phyloP scores from a whole-genome alignment of 1,139 yeast genomes.

The Yamadazyma aaseri region DNA sequence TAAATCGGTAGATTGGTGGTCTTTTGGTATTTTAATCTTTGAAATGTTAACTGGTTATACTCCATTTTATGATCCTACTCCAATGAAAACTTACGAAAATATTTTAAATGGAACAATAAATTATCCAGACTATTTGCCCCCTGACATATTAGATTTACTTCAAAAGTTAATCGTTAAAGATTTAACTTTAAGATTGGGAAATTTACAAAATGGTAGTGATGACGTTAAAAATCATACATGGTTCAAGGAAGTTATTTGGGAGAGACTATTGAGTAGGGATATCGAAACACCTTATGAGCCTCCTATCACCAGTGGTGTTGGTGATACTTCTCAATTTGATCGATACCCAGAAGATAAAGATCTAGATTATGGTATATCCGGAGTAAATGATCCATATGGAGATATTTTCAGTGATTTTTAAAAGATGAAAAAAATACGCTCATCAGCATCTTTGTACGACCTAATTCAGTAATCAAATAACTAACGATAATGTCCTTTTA shows the following conservation, averaged over 20 bases:
- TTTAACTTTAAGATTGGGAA: slow-evolving; percentile 56
- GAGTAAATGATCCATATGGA: slow-evolving; percentile 49
- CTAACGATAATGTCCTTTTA: background rate
- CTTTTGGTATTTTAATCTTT: slow-evolving; percentile 56
- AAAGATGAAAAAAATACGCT: too few species aligned
- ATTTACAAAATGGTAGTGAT: slow-evolving; percentile 55
- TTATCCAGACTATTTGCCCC: slow-evolving; percentile 50
- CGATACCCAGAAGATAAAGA: slow-evolving; percentile 55
- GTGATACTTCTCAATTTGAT: slow-evolving; percentile 62
- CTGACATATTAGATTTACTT: slow-evolving; percentile 52
- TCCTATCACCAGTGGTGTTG: slow-evolving; percentile 60
- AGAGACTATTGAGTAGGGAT: slow-evolving; percentile 52
- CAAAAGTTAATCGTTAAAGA: slow-evolving; percentile 53
- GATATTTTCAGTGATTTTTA: slow-evolving; percentile 51
- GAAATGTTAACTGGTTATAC: slow-evolving; percentile 66
- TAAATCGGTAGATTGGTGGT: slow-evolving; percentile 67
- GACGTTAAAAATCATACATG: slow-evolving; percentile 58
- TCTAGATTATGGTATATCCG: slow-evolving; percentile 51
- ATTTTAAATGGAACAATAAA: slow-evolving; percentile 52
- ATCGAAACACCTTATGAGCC: slow-evolving; percentile 67
- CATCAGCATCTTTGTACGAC: background rate
- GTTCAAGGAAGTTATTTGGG: slow-evolving; percentile 64
- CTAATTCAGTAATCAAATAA: too few species aligned
- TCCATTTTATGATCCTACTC: slow-evolving; percentile 60
- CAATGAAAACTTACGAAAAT: slow-evolving; percentile 62